Conservation (phyloP, 139 green algal genomes). For the Micromonas pusilla region DNA sequence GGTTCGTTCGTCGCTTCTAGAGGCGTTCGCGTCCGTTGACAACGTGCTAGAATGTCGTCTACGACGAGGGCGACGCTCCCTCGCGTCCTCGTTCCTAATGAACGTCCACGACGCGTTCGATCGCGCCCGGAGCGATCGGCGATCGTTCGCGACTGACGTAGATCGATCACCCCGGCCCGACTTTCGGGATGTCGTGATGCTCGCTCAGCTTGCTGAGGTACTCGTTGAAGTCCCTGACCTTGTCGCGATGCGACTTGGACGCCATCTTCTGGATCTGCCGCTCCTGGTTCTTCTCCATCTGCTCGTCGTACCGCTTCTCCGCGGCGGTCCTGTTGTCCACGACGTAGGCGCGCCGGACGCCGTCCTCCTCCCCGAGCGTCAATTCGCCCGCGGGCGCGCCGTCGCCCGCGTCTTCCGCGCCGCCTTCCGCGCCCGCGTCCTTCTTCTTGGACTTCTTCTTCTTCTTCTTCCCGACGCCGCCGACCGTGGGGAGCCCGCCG, state of each 20-base stretch:
- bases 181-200: constrained; percentile 40
- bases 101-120: too few species aligned
- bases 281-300: not conserved
- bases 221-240: constrained; percentile 37
- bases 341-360: not conserved
- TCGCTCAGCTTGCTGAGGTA: constrained; percentile 32
- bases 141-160: not conserved
- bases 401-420: not conserved
- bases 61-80: too few species aligned
- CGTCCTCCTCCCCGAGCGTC: constrained; percentile 17
- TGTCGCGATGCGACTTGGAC: constrained; percentile 26
- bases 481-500: not conserved
- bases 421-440: not conserved
- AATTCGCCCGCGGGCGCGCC: not conserved
- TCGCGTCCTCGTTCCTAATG: too few species aligned
- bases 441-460: constrained; percentile 32
- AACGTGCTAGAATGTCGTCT: too few species aligned
- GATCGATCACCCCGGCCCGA: constrained; percentile 25
- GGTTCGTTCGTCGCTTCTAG: too few species aligned
- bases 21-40: too few species aligned
- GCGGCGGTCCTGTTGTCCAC: constrained; percentile 25
- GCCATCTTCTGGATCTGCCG: constrained; percentile 12
- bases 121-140: not conserved
- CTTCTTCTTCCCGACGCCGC: constrained; percentile 34
- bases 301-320: constrained; percentile 33